Percentiles rank a stretch among this genome's conserved stretches.
Evolutionary conservation across 2,329 filamentous ascomycete species (phyloP).

Genomic region (Graphium sp.): DNA sequence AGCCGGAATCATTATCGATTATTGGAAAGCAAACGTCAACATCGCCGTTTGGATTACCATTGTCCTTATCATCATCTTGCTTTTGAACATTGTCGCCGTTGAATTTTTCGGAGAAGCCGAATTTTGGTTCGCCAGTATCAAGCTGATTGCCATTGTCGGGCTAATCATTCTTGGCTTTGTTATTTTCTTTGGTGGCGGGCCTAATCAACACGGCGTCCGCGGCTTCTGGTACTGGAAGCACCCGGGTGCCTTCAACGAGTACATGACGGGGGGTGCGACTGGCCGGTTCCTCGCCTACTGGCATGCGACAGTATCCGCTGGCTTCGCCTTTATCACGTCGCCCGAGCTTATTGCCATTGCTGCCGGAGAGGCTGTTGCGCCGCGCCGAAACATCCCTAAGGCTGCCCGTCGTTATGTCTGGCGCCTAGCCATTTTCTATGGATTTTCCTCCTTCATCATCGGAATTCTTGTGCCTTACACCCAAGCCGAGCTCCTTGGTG

Average conservation of each 20-base stretch:
- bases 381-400: conserved; percentile 49
- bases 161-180: conserved; percentile 38
- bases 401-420: conserved; percentile 44
- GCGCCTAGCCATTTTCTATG: conserved; percentile 47
- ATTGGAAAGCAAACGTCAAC: conserved; percentile 36
- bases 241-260: conserved; percentile 27
- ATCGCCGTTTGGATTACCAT: conserved; percentile 43
- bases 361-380: conserved; percentile 47
- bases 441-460: conserved; percentile 42
- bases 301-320: conserved; percentile 37
- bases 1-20: conserved; percentile 39
- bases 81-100: conserved; percentile 39
- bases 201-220: conserved; percentile 28
- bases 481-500: conserved; percentile 39
- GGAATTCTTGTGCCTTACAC: conserved; percentile 49
- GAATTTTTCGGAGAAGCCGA: conserved; percentile 43
- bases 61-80: conserved; percentile 32
- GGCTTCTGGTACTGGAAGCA: conserved; percentile 20
- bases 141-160: conserved; percentile 40
- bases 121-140: conserved; percentile 44
- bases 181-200: conserved; percentile 38
- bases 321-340: conserved; percentile 44
- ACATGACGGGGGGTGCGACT: conserved; percentile 23
- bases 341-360: conserved; percentile 48
- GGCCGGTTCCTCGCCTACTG: conserved; percentile 43